Evolutionary conservation across 2,329 filamentous ascomycete genomes (phyloP), one percentile per base, ranked within the genome.

Genomic region (Aspergillus pseudotamarii): DNA sequence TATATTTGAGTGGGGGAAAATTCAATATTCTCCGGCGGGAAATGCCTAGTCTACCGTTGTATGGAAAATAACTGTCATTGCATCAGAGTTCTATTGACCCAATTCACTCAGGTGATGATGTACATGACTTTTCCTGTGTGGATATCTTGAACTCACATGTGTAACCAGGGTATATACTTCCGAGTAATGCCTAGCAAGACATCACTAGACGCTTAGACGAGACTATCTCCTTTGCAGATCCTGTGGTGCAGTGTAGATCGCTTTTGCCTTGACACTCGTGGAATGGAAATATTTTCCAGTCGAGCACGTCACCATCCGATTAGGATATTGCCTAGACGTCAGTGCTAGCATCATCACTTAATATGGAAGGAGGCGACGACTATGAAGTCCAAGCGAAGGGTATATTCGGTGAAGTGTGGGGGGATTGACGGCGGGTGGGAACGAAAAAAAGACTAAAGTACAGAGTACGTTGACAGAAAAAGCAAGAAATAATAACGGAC

Each of bases 381-480:
- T 5, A 45, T n/a, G 4, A 21, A 23, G 43, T 45, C 43, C 43
- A 45, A 45, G 43, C n/a, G 23, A 51, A 51, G 57, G 60, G 38
- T 38, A 26, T 28, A 54, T 55, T 45, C 51, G 51, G 38, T 55
- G 26, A 45, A 34, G 46, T 48, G 56, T 46, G 56, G 60, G 59
- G 30, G 30, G 30, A 32, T 58, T 62, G 48, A 57, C 60, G 56
- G 57, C 34, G 34, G n/a, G 50, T 12, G 45, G 23, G 19, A 51
- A 28, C 4, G 14, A 19, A 11, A n/a, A 11, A 19, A 51, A 2
- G 12, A 34, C 34, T n/a, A n/a, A n/a, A n/a, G n/a, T n/a, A n/a
- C n/a, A 51, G 34, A 9, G 51, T 55, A 55, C 51, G 51, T 55
- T 38, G 32, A 55, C 32, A 32, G 48, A 51, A 51, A 51, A 51